Percentiles rank a stretch among this genome's conserved stretches.
phyloP scores from a whole-genome alignment of 1,139 yeast species.

The Lodderomyces parapsilosis region DNA sequence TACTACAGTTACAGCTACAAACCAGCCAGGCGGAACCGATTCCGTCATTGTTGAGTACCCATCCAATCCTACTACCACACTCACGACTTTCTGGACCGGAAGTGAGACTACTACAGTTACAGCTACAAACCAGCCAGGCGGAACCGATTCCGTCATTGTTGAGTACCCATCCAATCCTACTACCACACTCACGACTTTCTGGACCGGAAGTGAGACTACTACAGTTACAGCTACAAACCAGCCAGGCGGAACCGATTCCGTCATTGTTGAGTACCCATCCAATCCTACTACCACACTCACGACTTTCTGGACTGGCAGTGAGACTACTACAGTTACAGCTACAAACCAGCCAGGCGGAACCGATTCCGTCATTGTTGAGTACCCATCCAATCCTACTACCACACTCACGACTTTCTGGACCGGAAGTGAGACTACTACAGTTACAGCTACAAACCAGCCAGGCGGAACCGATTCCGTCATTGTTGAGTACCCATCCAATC shows the following conservation, averaged over 20 bases:
- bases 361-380: slow-evolving; percentile 20
- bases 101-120: slow-evolving; percentile 9
- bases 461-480: slow-evolving; percentile 14
- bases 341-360: slow-evolving; percentile 13
- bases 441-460: slow-evolving; percentile 14
- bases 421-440: slow-evolving; percentile 14
- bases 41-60: slow-evolving; percentile 21
- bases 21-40: slow-evolving; percentile 16
- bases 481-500: slow-evolving; percentile 17
- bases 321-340: neutral
- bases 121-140: slow-evolving; percentile 12
- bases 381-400: slow-evolving; percentile 17
- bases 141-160: slow-evolving; percentile 19
- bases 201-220: slow-evolving; percentile 8
- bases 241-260: slow-evolving; percentile 17
- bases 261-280: slow-evolving; percentile 20
- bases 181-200: slow-evolving; percentile 12
- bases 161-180: slow-evolving; percentile 18
- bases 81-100: slow-evolving; percentile 11
- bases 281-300: slow-evolving; percentile 14
- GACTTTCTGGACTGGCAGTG: slow-evolving; percentile 9
- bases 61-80: slow-evolving; percentile 12
- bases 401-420: slow-evolving; percentile 12
- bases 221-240: slow-evolving; percentile 1
- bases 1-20: slow-evolving; percentile 11